phyloP scores from a whole-genome alignment of 2,329 filamentous ascomycete species.

The Stylonectria norvegica region DNA sequence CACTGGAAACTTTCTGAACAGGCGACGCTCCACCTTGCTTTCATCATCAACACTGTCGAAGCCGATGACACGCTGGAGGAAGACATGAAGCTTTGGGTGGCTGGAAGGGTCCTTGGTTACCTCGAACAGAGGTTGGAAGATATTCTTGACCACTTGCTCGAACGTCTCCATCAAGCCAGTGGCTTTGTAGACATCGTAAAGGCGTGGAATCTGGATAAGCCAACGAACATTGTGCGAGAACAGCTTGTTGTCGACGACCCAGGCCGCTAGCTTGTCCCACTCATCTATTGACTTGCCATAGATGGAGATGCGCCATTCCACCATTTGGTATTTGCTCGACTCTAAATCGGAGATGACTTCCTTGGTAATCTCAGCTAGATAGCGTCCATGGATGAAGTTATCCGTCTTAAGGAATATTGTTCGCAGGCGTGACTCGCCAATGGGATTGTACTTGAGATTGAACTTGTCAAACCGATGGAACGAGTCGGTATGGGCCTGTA shows the following conservation, averaged over 20 bases:
- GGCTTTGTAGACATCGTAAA: constrained; percentile 95
- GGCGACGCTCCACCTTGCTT: constrained; percentile 88
- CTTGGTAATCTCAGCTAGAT: constrained; percentile 95
- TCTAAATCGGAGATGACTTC: constrained; percentile 97
- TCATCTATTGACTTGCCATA: constrained; percentile 90
- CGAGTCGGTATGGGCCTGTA: constrained; percentile 85
- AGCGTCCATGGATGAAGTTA: constrained; percentile 93
- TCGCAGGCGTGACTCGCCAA: constrained; percentile 89
- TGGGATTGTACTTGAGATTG: constrained; percentile 97
- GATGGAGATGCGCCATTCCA: constrained; percentile 97
- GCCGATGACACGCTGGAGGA: constrained; percentile 90
- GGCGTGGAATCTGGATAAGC: constrained; percentile 90
- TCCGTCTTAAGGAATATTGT: constrained; percentile 99
- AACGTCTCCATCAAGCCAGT: constrained; percentile 83
- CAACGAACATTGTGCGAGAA: constrained; percentile 97
- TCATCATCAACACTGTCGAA: constrained; percentile 98
- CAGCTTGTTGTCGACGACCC: constrained; percentile 97
- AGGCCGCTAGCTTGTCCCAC: constrained; percentile 96
- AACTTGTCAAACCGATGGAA: constrained; percentile 99
- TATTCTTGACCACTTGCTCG: constrained; percentile 83
- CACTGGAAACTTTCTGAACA: constrained; percentile 94
- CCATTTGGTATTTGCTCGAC: constrained; percentile 99
- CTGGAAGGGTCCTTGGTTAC: constrained; percentile 82
- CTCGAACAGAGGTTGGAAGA: constrained; percentile 92
- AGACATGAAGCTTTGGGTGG: constrained; percentile 91